Evolutionary conservation across 1,284 basidiomycete species (phyloP).

Genomic region (Ganoderma multipileum): DNA sequence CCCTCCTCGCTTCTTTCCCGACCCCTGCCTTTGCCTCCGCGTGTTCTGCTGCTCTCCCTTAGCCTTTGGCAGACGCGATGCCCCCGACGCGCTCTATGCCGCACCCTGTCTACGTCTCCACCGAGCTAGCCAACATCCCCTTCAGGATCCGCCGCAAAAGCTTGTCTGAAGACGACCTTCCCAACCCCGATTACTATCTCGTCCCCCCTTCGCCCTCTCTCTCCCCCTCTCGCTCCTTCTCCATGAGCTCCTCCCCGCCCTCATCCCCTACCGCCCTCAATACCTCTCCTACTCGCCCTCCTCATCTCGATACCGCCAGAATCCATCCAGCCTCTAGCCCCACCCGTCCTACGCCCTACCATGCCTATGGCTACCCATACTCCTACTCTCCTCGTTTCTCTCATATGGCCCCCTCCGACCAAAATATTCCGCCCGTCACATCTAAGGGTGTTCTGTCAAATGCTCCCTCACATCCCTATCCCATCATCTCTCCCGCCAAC

Average conservation of each 20-base stretch:
- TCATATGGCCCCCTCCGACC: slow-evolving; percentile 8
- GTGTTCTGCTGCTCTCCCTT: neutral
- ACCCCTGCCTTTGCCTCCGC: slow-evolving; percentile 2
- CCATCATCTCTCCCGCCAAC: slow-evolving; percentile 13
- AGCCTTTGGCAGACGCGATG: slow-evolving; percentile 14
- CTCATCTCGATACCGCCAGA: slow-evolving; percentile 16
- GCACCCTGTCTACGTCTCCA: slow-evolving; percentile 9
- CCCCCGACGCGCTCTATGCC: slow-evolving; percentile 15
- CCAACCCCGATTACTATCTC: slow-evolving; percentile 17
- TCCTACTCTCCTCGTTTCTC: slow-evolving; percentile 19
- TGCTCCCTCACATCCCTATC: slow-evolving; percentile 20
- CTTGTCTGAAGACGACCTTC: slow-evolving; percentile 29
- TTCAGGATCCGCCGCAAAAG: slow-evolving; percentile 36
- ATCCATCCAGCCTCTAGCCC: slow-evolving; percentile 25
- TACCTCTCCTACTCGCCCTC: slow-evolving; percentile 22
- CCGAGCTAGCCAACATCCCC: slow-evolving; percentile 26
- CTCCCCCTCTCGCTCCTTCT: slow-evolving; percentile 27
- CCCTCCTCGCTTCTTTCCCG: neutral
- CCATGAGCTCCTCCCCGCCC: slow-evolving; percentile 29
- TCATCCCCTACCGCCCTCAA: slow-evolving; percentile 24
- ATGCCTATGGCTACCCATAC: slow-evolving; percentile 26
- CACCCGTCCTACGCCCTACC: slow-evolving; percentile 15
- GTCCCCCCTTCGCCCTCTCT: slow-evolving; percentile 26
- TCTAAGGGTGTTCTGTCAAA: neutral
- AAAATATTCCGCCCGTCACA: slow-evolving; percentile 10